These are phyloP conservation scores for Xylaria scruposa DNA, from an alignment of 495 filamentous ascomycete genomes.

Conservation along the genomic window DNA sequence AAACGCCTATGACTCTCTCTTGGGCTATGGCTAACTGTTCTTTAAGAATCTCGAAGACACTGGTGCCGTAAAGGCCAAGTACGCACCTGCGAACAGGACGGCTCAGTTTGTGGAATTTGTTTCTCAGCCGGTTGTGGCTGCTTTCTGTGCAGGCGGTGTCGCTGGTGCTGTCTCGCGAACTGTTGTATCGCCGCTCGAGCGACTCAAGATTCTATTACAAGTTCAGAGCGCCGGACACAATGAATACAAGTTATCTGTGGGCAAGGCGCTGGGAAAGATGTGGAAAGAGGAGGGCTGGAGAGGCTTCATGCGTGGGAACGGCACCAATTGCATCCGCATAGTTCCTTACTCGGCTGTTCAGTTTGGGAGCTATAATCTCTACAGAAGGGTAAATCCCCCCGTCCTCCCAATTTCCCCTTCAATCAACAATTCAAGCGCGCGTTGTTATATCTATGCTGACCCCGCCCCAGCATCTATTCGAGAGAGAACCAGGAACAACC, in stretches of 20 bases:
- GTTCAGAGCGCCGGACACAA: constrained; percentile 89
- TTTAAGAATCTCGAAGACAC: constrained; percentile 35
- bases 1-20: constrained; percentile 14
- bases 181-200: constrained; percentile 93
- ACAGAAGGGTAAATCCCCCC: constrained; percentile 75
- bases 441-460: constrained; percentile 22
- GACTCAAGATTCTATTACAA: constrained; percentile 96
- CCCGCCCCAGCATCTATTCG: constrained; percentile 67
- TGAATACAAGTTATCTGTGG: constrained; percentile 90
- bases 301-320: constrained; percentile 96
- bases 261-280: constrained; percentile 90
- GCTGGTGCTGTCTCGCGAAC: constrained; percentile 97
- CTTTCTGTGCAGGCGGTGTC: constrained; percentile 94
- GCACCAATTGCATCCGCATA: constrained; percentile 97
- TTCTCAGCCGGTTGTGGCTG: constrained; percentile 81
- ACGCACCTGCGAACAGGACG: constrained; percentile 31
- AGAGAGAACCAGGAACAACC: constrained; percentile 70
- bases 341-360: constrained; percentile 98
- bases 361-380: constrained; percentile 97
- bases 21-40: constrained; percentile 29
- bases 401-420: background rate
- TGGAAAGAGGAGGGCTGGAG: constrained; percentile 95
- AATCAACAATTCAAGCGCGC: background rate
- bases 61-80: constrained; percentile 35
- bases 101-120: constrained; percentile 55